Conservation (phyloP, 176 grass and related monocot genomes). For the Oryza coarctata region DNA sequence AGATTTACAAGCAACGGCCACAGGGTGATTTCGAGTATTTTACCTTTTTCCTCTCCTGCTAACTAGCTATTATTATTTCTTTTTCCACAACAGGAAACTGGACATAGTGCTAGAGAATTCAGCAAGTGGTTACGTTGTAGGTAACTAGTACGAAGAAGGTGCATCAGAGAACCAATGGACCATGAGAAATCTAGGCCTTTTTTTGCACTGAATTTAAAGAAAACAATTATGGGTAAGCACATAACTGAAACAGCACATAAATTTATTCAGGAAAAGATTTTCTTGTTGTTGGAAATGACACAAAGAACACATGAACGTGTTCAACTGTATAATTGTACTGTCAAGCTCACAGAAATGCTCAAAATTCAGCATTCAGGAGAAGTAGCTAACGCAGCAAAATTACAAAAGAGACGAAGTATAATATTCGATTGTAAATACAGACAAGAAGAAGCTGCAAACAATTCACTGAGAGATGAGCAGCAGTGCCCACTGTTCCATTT, state of each 20-base stretch:
- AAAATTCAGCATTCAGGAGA: neutral
- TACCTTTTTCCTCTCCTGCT: neutral
- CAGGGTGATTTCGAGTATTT: conserved; percentile 3
- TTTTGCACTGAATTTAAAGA: neutral
- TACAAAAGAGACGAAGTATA: neutral
- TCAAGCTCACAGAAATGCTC: neutral
- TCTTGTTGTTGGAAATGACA: neutral
- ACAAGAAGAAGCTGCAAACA: neutral
- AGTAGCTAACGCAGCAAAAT: neutral
- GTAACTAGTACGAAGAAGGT: conserved; percentile 17
- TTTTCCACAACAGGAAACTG: neutral
- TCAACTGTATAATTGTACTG: neutral
- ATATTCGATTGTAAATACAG: neutral
- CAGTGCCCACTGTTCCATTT: neutral
- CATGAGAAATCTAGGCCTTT: neutral
- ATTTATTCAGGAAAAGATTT: neutral
- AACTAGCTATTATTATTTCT: neutral
- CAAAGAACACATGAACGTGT: neutral
- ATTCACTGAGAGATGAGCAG: neutral
- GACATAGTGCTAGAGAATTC: neutral
- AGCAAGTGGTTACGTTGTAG: neutral
- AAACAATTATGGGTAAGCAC: neutral
- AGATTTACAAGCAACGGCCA: conserved; percentile 31
- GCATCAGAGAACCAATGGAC: conserved; percentile 16
- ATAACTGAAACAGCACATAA: neutral